A percentile compares a stretch with the other conserved stretches of the same genome.
phyloP scores from a whole-genome alignment of 352 stramenopile genomes.

The Pythium angustatum region DNA sequence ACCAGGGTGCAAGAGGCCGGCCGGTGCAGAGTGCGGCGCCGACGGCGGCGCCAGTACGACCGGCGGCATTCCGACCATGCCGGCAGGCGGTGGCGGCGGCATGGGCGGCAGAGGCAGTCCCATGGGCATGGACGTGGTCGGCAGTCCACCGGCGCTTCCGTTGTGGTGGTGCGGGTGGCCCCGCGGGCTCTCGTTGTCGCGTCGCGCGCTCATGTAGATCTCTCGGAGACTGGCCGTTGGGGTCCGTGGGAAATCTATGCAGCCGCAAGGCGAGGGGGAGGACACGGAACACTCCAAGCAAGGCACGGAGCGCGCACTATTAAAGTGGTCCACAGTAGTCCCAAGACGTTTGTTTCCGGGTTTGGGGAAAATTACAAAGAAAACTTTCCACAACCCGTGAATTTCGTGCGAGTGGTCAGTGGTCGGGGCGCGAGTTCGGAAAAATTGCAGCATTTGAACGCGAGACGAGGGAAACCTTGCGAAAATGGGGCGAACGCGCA shows the following conservation, averaged over 20 bases:
- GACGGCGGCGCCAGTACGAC: slow-evolving; percentile 26
- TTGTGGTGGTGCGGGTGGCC: slow-evolving; percentile 21
- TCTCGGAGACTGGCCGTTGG: not conserved
- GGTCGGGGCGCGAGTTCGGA: not conserved
- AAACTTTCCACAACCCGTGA: slow-evolving; percentile 18
- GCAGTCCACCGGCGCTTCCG: slow-evolving; percentile 11
- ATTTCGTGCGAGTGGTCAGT: slow-evolving; percentile 13
- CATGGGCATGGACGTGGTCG: not conserved
- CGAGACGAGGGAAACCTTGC: slow-evolving; percentile 10
- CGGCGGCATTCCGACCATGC: slow-evolving; percentile 30
- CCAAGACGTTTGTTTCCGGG: not conserved
- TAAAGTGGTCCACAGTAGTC: slow-evolving; percentile 7
- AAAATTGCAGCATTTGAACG: slow-evolving; percentile 38
- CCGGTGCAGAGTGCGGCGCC: slow-evolving; percentile 12
- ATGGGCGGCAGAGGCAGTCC: slow-evolving; percentile 18
- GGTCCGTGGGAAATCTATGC: not conserved
- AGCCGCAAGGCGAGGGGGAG: not conserved
- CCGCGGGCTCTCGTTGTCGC: slow-evolving; percentile 28
- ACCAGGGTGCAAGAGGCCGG: slow-evolving; percentile 23
- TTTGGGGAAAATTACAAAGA: slow-evolving; percentile 27
- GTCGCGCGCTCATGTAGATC: slow-evolving; percentile 23
- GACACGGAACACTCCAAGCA: not conserved
- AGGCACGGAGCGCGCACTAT: not conserved
- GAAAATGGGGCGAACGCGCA: slow-evolving; percentile 34
- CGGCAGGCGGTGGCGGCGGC: slow-evolving; percentile 18